A percentile compares a stretch with the other conserved stretches of the same genome.
Conservation (phyloP, 2,329 filamentous ascomycete genomes). For the Pestalotiopsis sp. region DNA sequence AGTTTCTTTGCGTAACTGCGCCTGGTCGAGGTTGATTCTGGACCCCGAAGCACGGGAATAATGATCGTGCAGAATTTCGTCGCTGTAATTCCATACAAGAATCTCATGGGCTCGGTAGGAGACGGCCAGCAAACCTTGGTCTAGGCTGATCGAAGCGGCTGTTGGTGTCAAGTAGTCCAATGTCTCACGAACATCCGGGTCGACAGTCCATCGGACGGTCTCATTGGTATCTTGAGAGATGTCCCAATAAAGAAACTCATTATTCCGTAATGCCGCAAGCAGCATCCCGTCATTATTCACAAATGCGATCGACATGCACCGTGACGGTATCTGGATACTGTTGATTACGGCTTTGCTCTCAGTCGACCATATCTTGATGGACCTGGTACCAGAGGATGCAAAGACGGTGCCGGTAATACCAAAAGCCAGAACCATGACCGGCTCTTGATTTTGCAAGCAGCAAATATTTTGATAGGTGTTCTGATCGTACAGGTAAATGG, state of each 20-base stretch:
- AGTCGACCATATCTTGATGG: background rate
- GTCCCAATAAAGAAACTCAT: background rate
- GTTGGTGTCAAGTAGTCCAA: background rate
- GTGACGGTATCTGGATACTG: background rate
- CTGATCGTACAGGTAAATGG: background rate
- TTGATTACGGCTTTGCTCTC: background rate
- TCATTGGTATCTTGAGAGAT: background rate
- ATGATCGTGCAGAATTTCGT: background rate
- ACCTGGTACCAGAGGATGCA: background rate
- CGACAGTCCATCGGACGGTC: background rate
- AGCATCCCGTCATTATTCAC: background rate
- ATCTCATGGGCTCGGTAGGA: background rate
- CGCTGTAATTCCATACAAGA: conserved; percentile 1
- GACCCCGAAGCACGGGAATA: background rate
- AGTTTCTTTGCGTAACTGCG: background rate
- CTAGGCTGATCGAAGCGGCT: background rate
- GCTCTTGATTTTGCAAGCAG: background rate
- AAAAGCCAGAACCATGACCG: background rate
- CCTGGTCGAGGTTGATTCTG: background rate
- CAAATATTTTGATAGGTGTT: background rate
- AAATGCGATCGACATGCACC: background rate
- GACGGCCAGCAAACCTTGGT: background rate
- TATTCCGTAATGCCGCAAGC: background rate
- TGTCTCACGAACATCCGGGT: background rate
- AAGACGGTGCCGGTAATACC: background rate